Evolutionary conservation across 169 alveolate species (phyloP), one percentile per base, ranked within the genome.

Genomic region (Cryptosporidium sp.): DNA sequence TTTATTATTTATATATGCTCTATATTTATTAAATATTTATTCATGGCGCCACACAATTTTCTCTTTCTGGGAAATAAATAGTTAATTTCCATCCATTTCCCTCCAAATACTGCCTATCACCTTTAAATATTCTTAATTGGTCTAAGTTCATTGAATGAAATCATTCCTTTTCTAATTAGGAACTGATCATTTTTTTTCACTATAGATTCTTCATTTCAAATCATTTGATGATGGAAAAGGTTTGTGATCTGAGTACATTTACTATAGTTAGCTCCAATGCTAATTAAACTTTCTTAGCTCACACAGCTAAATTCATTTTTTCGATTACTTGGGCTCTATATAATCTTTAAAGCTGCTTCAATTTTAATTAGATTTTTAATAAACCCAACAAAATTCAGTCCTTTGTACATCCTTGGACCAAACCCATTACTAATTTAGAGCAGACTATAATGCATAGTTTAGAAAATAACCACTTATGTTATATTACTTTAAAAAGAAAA

Each of bases 21-120:
- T 26, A 65, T 65, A 55, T 26, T 55, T 55, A 26, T 9, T 26
- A 1, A 23, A 26, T 26, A 23, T 23, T 9, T 9, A n/a, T 55
- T 55, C 67, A 55, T 55, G 67, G 67, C 67, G 67, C 37, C 67
- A 55, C 67, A 55, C 67, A 55, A 48, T 48, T 7, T 55, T 55
- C 23, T 55, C n/a, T 52, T 23, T 52, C 9, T 52, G 29, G 29
- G 6, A 52, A 55, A n/a, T 23, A 23, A 55, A n/a, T 8, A n/a
- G 3, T 55, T n/a, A 55, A n/a, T 26, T 41, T 41, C 16, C 48
- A 23, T 23, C n/a, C 67, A n/a, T 55, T 55, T 21, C 67, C 67
- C 67, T 26, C 67, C 29, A 55, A 55, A 23, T 5, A 55, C 26
- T 55, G 67, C 6, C 10, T 0, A 55, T 10, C 2, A 18, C 18